phyloP scores from a whole-genome alignment of 371 early-diverging fungal species.

The Mortierella sp. region DNA sequence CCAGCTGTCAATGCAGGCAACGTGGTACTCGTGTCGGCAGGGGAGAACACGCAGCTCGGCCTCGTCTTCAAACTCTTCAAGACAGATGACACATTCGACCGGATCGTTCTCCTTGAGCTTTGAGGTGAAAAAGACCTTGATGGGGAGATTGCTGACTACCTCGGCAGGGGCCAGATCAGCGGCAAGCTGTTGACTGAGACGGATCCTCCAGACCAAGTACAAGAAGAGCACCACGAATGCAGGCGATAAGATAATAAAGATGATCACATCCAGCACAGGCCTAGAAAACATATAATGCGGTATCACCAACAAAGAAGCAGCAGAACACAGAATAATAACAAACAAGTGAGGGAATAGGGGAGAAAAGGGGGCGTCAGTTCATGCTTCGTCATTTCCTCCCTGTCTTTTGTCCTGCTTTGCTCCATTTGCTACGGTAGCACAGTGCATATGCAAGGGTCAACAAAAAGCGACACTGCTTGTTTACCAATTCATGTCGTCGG shows the following conservation, averaged over 20 bases:
- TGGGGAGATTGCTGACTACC: constrained; percentile 73
- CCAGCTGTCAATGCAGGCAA: constrained; percentile 92
- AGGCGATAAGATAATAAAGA: constrained; percentile 79
- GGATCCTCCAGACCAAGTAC: constrained; percentile 76
- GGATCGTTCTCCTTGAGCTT: constrained; percentile 74
- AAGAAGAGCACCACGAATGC: constrained; percentile 79
- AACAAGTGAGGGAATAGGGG: background rate
- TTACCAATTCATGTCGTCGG: constrained; percentile 61
- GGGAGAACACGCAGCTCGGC: constrained; percentile 84
- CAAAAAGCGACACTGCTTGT: background rate
- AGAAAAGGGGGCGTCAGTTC: background rate
- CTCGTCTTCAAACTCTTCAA: constrained; percentile 86
- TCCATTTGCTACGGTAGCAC: background rate
- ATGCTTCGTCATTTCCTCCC: background rate
- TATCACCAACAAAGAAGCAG: constrained; percentile 8
- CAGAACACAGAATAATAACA: constrained; percentile 5
- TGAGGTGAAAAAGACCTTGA: constrained; percentile 69
- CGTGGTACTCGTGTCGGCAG: constrained; percentile 94
- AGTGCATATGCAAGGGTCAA: background rate
- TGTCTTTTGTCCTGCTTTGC: background rate
- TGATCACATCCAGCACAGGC: constrained; percentile 80
- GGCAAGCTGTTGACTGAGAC: constrained; percentile 70
- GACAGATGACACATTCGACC: constrained; percentile 93
- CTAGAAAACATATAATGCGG: constrained; percentile 51
- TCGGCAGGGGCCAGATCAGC: constrained; percentile 77